Conservation (phyloP, 2,329 filamentous ascomycete genomes). For the Paracoccidioides brasiliensis region DNA sequence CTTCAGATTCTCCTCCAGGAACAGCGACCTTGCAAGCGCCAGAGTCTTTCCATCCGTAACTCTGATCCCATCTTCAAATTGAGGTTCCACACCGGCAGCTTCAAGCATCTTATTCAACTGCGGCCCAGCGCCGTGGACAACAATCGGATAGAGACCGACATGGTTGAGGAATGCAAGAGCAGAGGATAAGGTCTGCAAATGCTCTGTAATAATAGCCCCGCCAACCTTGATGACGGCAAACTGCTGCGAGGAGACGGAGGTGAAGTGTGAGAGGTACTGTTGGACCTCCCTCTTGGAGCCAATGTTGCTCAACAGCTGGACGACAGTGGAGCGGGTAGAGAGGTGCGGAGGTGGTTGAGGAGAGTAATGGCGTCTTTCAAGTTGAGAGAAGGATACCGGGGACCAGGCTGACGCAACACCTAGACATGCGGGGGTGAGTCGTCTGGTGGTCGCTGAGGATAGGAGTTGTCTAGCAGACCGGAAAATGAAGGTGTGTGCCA, state of each 20-base stretch:
- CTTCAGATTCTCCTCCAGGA: slow-evolving; percentile 90
- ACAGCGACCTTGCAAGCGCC: slow-evolving; percentile 78
- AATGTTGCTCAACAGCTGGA: slow-evolving; percentile 87
- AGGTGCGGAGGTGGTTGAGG: slow-evolving; percentile 39
- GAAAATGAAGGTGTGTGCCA: slow-evolving; percentile 2
- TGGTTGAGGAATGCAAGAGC: slow-evolving; percentile 86
- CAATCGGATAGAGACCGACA: slow-evolving; percentile 86
- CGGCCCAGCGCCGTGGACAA: slow-evolving; percentile 88
- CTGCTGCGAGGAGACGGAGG: slow-evolving; percentile 87
- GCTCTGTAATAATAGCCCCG: slow-evolving; percentile 87
- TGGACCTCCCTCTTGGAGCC: slow-evolving; percentile 92
- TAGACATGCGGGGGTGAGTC: not conserved
- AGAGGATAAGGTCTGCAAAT: slow-evolving; percentile 80
- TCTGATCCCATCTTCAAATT: slow-evolving; percentile 92
- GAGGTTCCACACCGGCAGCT: slow-evolving; percentile 80
- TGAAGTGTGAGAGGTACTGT: slow-evolving; percentile 96
- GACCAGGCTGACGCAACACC: slow-evolving; percentile 8
- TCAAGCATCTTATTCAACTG: slow-evolving; percentile 88
- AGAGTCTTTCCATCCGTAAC: slow-evolving; percentile 94
- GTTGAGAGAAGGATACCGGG: slow-evolving; percentile 17
- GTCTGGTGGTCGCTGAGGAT: slow-evolving; percentile 17
- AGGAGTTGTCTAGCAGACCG: slow-evolving; percentile 11
- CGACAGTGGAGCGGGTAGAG: slow-evolving; percentile 65
- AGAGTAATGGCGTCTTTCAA: slow-evolving; percentile 30
- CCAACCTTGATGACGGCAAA: slow-evolving; percentile 98